A percentile compares a stretch with the other conserved stretches of the same genome.
Evolutionary conservation across 768 basidiomycete genomes (phyloP).

Genomic region (Pleurotus cornucopiae): DNA sequence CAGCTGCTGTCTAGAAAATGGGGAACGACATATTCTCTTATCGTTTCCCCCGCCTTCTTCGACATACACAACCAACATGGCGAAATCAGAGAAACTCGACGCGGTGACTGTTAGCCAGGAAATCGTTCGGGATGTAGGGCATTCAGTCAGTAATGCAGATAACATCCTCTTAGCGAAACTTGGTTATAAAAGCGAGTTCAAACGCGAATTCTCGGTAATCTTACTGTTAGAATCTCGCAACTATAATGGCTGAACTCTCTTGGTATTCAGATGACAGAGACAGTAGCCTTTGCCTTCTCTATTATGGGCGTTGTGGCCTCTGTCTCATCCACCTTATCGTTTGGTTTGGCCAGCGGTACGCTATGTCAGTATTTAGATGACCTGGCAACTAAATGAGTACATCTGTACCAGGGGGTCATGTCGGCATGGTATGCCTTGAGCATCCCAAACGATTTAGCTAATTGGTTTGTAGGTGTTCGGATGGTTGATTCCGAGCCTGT

Average conservation of each 20-base stretch:
- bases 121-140: constrained; percentile 4
- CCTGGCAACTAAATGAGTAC: too few relatives aligned
- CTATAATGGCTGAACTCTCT: neutral
- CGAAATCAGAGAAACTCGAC: constrained; percentile 4
- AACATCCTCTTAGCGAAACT: constrained; percentile 57
- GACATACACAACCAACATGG: neutral
- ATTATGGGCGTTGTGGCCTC: constrained; percentile 74
- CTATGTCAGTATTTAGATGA: neutral
- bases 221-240: neutral
- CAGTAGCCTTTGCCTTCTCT: constrained; percentile 62
- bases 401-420: constrained; percentile 54
- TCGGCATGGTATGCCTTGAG: constrained; percentile 44
- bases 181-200: constrained; percentile 72
- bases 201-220: constrained; percentile 64
- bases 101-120: neutral
- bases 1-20: too few relatives aligned
- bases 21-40: neutral
- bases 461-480: constrained; percentile 41
- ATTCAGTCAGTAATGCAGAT: constrained; percentile 33
- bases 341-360: constrained; percentile 59
- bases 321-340: constrained; percentile 61
- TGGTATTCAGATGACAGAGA: constrained; percentile 46
- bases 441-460: neutral
- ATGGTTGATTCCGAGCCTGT: constrained; percentile 68
- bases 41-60: neutral